Evolutionary conservation across 768 basidiomycete genomes (phyloP), one percentile per base, ranked within the genome.

Genomic region (Boletellus emodensis): DNA sequence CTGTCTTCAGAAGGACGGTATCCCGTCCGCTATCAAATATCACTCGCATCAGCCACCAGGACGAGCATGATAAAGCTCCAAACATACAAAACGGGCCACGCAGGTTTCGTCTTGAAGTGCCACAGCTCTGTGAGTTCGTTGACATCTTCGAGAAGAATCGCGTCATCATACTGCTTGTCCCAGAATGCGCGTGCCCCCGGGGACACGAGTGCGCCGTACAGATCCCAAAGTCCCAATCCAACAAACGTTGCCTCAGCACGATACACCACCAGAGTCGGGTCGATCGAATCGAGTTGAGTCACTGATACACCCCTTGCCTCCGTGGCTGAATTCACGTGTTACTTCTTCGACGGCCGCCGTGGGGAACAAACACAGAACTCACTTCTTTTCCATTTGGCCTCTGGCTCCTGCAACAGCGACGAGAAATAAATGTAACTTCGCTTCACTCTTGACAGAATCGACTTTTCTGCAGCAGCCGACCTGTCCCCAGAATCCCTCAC

Each of bases 381-480:
- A 91, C 89, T 90, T 62, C 85, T 77, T 62, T 84, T 84, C 95
- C 95, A 99, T 68, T 99, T 99, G 3, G 93, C 92, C 67, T 97
- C 94, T 1, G 96, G 96, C 61, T 98, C 95, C 68, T 98, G 96
- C 43, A 99, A 70, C 42, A 99, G 73, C 0, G 94, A 96, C 1
- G 94, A 94, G 67, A 99, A 98, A 69, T 98, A 97, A 46, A 98
- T 97, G 61, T 99, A 99, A 66, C 90, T 95, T 52, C 96, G 78
- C 61, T 85, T 81, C 18, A 97, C 90, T 55, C 93, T 77, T 6
- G 90, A 84, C 14, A 89, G 62, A n/a, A 98, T 87, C 4, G 85
- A 82, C 65, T 93, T 91, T 55, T 91, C 85, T 6, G 82, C 86
- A 1, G 79, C 80, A 6, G 80, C 70, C 20, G 75, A 69, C 12